Conservation (phyloP, 1,284 basidiomycete genomes). For the Quambalaria eucalypti region DNA sequence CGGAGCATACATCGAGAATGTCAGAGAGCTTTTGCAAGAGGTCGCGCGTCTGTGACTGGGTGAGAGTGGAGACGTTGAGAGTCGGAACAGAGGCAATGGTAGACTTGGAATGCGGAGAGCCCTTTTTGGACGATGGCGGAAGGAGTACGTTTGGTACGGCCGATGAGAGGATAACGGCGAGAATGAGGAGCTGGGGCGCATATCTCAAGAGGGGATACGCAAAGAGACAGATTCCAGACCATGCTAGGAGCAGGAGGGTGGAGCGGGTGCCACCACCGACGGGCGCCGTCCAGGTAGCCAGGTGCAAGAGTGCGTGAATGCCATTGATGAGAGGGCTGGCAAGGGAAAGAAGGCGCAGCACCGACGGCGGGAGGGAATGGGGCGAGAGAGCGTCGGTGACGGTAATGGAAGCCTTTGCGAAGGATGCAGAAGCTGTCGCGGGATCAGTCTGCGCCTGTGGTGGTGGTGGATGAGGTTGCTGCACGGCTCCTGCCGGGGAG, state of each 20-base stretch:
- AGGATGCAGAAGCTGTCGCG: too few relatives aligned
- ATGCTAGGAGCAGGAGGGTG: conserved; percentile 34
- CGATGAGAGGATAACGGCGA: conserved; percentile 25
- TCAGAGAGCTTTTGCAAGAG: neutral
- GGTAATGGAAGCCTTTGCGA: neutral
- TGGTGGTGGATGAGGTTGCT: too few relatives aligned
- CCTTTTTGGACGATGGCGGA: neutral
- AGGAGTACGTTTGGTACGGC: conserved; percentile 29
- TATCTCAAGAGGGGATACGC: conserved; percentile 42
- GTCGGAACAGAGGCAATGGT: neutral
- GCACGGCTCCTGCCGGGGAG: too few relatives aligned
- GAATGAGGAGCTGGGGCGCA: conserved; percentile 31
- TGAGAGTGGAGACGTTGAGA: neutral
- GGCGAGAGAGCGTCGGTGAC: conserved; percentile 2
- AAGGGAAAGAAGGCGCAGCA: conserved; percentile 1
- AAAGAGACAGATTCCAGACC: conserved; percentile 32
- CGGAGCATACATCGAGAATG: neutral
- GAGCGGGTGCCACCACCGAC: conserved; percentile 21
- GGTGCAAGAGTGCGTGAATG: conserved; percentile 23
- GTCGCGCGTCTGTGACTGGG: neutral
- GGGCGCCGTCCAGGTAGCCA: conserved; percentile 41
- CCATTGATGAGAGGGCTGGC: conserved; percentile 20
- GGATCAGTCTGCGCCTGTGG: too few relatives aligned
- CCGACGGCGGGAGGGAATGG: neutral
- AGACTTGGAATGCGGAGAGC: neutral